Conservation (phyloP, 495 filamentous ascomycete genomes). For the Aspergillus conjunctus region DNA sequence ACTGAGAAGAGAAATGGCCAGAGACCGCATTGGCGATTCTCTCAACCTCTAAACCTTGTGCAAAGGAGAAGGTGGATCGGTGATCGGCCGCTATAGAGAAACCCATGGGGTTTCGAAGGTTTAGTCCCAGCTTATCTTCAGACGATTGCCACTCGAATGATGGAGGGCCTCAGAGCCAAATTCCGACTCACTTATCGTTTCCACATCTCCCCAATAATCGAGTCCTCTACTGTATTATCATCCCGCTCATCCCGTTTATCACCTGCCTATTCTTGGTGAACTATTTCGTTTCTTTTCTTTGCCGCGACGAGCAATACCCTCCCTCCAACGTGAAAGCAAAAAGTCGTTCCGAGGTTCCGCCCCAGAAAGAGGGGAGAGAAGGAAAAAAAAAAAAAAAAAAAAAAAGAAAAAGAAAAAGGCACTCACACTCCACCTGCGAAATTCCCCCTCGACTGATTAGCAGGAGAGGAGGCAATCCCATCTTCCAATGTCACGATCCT, state of each 20-base stretch:
- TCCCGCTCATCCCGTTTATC: not conserved
- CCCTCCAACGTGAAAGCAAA: not conserved
- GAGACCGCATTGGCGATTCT: not conserved
- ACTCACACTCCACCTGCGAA: constrained; percentile 1
- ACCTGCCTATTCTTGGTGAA: not conserved
- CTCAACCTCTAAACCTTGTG: not conserved
- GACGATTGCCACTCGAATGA: constrained; percentile 22
- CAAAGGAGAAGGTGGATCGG: constrained; percentile 19
- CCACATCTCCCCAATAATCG: not conserved
- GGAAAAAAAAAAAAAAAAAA: constrained; percentile 13
- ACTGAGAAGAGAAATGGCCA: not conserved
- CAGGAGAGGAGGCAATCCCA: constrained; percentile 4
- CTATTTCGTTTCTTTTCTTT: constrained; percentile 3
- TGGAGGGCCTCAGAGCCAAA: not conserved
- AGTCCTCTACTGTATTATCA: not conserved
- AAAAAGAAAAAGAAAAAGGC: constrained; percentile 18
- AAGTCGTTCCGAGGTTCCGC: constrained; percentile 8
- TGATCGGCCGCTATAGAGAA: constrained; percentile 30
- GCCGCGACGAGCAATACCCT: not conserved
- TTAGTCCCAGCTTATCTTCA: constrained; percentile 22
- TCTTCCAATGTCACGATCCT: constrained; percentile 49
- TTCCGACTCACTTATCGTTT: not conserved
- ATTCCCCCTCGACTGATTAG: not conserved
- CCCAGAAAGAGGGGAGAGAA: constrained; percentile 18
- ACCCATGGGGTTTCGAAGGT: constrained; percentile 14